Evolutionary conservation across 805 yeast species (phyloP), one percentile per base, ranked within the genome.

Genomic region (Candida maesae): DNA sequence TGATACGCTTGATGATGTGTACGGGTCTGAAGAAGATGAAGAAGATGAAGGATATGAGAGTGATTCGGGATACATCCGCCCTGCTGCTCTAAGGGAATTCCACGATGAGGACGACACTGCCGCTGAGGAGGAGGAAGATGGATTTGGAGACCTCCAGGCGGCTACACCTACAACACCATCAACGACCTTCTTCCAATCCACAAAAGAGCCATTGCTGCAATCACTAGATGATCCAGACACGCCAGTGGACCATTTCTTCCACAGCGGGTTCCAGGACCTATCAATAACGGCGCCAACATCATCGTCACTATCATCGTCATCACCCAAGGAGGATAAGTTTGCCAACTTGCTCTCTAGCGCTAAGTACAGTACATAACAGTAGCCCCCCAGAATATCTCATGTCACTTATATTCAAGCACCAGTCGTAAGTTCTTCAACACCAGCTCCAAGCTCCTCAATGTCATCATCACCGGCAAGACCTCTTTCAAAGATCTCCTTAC

Each of bases 401-500:
- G n/a, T 14, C 18, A 11, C 24, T 11, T 20, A 20, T 17, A 11
- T 13, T 29, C 15, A 29, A 26, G 21, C 38, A n/a, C 34, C 49
- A 15, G 45, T 39, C 34, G 38, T n/a, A 24, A 45, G n/a, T 9
- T 33, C 49, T 18, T 47, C 50, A 15, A 52, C 42, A 14, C 46
- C 59, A 9, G 50, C 52, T 18, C 45, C 53, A 21, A 60, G 67
- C 3, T 59, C 76, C 6, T 69, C 78, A 12, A 66, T 72, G 33
- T 78, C 90, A 18, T 67, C 80, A 26, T 76, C 81, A 38, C 81
- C 82, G 31, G 84, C 95, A 52, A 93, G 73, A 33, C 98, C 98
- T 55, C 74, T 74, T 58, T 89, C 98, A 58, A 91, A 91, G 45
- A 93, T 84, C 64, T 88, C 91, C 53, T 78, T 75, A 18, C 99